Percentiles rank a stretch among this genome's conserved stretches.
phyloP scores from a whole-genome alignment of 2,329 filamentous ascomycete genomes.

The Sporothrix humicola region DNA sequence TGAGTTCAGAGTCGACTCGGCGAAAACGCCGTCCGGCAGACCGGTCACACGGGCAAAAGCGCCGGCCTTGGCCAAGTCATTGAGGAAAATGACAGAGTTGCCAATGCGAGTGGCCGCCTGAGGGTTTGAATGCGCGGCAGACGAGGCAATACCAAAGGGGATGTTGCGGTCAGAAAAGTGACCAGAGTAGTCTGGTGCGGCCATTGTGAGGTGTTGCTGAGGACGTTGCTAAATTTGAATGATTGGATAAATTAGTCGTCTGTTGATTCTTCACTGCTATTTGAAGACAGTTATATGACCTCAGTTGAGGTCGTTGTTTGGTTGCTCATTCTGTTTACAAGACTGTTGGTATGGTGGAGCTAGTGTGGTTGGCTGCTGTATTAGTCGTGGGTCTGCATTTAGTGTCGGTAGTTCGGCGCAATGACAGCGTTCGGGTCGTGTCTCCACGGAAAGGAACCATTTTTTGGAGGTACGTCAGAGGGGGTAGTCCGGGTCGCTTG shows the following conservation, averaged over 20 bases:
- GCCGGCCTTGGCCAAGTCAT: background rate
- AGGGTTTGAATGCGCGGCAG: slow-evolving; percentile 44
- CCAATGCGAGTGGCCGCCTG: slow-evolving; percentile 43
- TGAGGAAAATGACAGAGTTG: background rate
- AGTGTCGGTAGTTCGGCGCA: background rate
- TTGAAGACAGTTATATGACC: background rate
- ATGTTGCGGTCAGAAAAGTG: slow-evolving; percentile 58
- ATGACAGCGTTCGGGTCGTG: slow-evolving; percentile 1
- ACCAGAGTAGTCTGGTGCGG: slow-evolving; percentile 28
- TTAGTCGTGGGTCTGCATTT: background rate
- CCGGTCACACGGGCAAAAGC: background rate
- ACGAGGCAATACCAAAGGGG: slow-evolving; percentile 59
- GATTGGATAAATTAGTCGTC: no score
- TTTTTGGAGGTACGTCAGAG: background rate
- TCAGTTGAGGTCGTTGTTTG: no score
- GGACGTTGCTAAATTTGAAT: no score
- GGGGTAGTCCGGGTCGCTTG: background rate
- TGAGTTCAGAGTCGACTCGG: background rate
- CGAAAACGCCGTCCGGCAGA: background rate
- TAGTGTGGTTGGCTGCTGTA: background rate
- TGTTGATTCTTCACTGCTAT: background rate
- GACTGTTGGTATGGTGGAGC: no score
- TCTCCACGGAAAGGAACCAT: background rate
- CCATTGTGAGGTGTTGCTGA: background rate
- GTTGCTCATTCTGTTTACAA: no score